phyloP scores from a whole-genome alignment of 352 stramenopile genomes.

The Phytophthora sansomeana region DNA sequence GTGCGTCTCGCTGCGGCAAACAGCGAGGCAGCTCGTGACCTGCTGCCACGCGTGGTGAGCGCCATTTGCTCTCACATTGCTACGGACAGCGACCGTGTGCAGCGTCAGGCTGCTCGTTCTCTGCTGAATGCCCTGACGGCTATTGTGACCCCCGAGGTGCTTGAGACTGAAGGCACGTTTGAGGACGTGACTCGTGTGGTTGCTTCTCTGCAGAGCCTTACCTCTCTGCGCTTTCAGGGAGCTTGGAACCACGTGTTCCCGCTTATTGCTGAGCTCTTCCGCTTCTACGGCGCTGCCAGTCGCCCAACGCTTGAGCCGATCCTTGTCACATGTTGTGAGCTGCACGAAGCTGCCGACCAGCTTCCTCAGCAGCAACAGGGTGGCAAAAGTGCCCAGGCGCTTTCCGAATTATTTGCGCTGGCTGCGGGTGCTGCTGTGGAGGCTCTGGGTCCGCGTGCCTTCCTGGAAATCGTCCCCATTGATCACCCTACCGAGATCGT shows the following conservation, averaged over 20 bases:
- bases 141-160: conserved; percentile 56
- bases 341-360: conserved; percentile 82
- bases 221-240: conserved; percentile 84
- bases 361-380: conserved; percentile 58
- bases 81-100: conserved; percentile 59
- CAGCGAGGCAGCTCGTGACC: conserved; percentile 59
- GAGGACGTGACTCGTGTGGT: conserved; percentile 75
- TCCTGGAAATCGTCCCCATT: conserved; percentile 81
- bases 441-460: conserved; percentile 69
- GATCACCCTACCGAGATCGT: conserved; percentile 77
- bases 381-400: conserved; percentile 44
- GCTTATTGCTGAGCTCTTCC: conserved; percentile 75
- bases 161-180: conserved; percentile 64
- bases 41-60: conserved; percentile 82
- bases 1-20: conserved; percentile 73
- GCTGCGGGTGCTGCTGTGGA: conserved; percentile 70
- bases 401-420: conserved; percentile 70
- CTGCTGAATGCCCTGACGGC: conserved; percentile 72
- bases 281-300: conserved; percentile 70
- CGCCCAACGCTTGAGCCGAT: conserved; percentile 69
- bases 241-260: conserved; percentile 86
- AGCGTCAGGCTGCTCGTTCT: conserved; percentile 70
- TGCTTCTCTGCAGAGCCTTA: conserved; percentile 80
- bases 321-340: conserved; percentile 76
- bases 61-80: conserved; percentile 80